Evolutionary conservation across 768 basidiomycete species (phyloP), one percentile per base, ranked within the genome.

Genomic region (Cubamyces sp.): DNA sequence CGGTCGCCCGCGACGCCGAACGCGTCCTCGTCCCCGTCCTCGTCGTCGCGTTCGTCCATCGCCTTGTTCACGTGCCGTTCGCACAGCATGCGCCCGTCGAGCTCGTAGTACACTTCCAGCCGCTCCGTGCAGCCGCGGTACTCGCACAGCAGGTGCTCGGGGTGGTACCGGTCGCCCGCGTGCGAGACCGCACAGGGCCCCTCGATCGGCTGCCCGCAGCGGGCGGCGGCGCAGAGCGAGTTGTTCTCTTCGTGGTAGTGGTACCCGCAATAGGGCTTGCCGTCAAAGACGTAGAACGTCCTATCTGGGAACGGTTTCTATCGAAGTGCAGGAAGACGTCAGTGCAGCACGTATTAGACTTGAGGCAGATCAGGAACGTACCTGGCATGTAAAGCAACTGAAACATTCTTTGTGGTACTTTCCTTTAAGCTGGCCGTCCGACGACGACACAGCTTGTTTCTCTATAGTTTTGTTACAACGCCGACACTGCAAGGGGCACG

Each of bases 321-420:
- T 2, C 51, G 19, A 30, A 50, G 39, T 56, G 52, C 26, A 54
- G 26, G 49, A 62, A 19, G 42, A n/a, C 8, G 18, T 39, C 3
- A 41, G 43, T n/a, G 40, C 8, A 49, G 48, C 19, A 46, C 2
- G 46, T 5, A 2, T 2, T 30, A 34, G 12, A 42, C 34, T 7
- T n/a, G 25, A 25, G 30, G 15, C 23, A 42, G 42, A 54, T 53
- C 60, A 57, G n/a, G 19, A 18, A 16, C 81, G 60, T 73, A 91
- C 90, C 70, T 91, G 85, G 75, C 95, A 97, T 3, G 78, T 84
- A 62, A 86, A 80, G 75, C 95, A 98, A 68, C 88, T 92, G 73
- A 98, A 98, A 76, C 95, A 98, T 41, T 87, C 86, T 61, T 86
- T 84, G 71, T 96, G 95, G 74, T 96, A 96, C 74, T 98, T 98